These are phyloP conservation scores for Ophiocordyceps camponoti-saundersi DNA, from an alignment of 2,329 filamentous ascomycete genomes.

Conservation along the genomic window DNA sequence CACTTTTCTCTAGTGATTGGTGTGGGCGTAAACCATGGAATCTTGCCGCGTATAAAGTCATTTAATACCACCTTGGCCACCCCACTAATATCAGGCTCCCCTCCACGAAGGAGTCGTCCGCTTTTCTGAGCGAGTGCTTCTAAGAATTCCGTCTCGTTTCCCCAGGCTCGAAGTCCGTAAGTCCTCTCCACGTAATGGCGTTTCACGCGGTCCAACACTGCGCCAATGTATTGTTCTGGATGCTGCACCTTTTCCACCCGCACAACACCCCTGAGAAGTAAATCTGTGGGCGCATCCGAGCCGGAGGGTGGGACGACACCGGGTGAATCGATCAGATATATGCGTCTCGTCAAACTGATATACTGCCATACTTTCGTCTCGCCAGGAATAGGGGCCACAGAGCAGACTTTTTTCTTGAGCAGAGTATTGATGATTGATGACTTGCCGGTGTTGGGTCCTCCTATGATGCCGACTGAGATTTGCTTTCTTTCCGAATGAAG, in stretches of 20 bases:
- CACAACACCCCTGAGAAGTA: constrained; percentile 79
- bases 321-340: constrained; percentile 83
- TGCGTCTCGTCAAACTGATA: constrained; percentile 85
- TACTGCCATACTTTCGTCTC: constrained; percentile 99
- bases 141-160: constrained; percentile 63
- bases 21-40: constrained; percentile 78
- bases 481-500: constrained; percentile 86
- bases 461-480: constrained; percentile 76
- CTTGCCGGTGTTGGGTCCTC: constrained; percentile 77
- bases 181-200: constrained; percentile 80
- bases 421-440: constrained; percentile 95
- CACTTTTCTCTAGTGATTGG: too few relatives aligned
- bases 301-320: constrained; percentile 86
- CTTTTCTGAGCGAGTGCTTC: constrained; percentile 76
- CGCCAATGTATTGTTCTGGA: constrained; percentile 87
- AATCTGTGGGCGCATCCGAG: constrained; percentile 69
- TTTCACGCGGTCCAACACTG: constrained; percentile 66
- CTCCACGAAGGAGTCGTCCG: constrained; percentile 72
- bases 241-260: constrained; percentile 93
- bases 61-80: constrained; percentile 95
- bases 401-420: constrained; percentile 86
- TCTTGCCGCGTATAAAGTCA: constrained; percentile 86
- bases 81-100: constrained; percentile 88
- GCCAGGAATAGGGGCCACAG: constrained; percentile 82
- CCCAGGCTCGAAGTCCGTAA: constrained; percentile 72